Evolutionary conservation across 169 alveolate species (phyloP).

Genomic region (Theileria annulata): DNA sequence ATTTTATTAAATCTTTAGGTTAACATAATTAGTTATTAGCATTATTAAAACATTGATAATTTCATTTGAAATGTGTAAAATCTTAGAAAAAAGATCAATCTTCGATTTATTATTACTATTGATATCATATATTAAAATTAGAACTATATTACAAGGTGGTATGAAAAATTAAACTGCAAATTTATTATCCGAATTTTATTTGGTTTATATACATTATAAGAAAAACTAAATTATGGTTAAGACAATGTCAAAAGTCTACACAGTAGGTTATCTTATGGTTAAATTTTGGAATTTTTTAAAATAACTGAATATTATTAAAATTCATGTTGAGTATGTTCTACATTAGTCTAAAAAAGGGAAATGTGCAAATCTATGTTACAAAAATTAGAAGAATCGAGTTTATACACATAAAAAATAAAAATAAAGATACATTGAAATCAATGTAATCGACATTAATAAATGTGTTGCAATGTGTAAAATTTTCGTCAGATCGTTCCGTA

Average conservation of each 20-base stretch:
- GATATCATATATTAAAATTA: no score
- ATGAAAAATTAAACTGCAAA: background rate
- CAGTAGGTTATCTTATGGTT: background rate
- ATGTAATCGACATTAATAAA: slow-evolving; percentile 28
- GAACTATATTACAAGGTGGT: background rate
- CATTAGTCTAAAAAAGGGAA: background rate
- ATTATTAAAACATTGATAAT: background rate
- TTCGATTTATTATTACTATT: background rate
- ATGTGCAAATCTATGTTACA: slow-evolving; percentile 12
- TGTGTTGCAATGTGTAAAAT: slow-evolving; percentile 51
- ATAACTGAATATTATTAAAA: background rate
- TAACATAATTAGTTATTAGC: background rate
- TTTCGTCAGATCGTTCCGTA: slow-evolving; percentile 40
- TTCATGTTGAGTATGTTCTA: background rate
- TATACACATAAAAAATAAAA: slow-evolving; percentile 9
- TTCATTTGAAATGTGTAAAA: background rate
- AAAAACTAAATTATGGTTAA: background rate
- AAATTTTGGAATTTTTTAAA: background rate
- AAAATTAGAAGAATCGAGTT: background rate
- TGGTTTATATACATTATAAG: background rate
- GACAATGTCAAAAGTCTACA: slow-evolving; percentile 11
- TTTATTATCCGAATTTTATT: background rate
- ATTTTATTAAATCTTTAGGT: background rate
- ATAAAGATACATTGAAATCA: slow-evolving; percentile 5
- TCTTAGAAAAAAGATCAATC: background rate